These are phyloP conservation scores for Elongisporangium prolatum DNA, from an alignment of 352 stramenopile genomes.

Conservation along the genomic window DNA sequence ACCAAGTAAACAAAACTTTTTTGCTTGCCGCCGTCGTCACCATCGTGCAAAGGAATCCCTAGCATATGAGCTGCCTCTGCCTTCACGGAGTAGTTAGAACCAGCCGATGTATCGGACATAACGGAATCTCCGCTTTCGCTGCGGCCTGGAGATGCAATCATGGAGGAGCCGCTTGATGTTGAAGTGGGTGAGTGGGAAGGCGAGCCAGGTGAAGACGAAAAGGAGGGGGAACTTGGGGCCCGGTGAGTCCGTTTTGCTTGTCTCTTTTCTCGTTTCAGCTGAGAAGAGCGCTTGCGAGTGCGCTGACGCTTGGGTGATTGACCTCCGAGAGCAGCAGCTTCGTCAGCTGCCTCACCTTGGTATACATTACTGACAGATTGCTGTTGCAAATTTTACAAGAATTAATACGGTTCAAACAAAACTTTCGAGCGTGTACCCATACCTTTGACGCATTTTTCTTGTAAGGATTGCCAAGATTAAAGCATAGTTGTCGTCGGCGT, in stretches of 20 bases:
- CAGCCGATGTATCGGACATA: conserved; percentile 50
- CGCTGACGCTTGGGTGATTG: conserved; percentile 78
- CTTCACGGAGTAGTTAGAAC: conserved; percentile 77
- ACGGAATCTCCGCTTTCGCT: conserved; percentile 60
- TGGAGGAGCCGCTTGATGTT: conserved; percentile 36
- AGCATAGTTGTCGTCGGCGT: conserved; percentile 71
- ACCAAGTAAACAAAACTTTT: conserved; percentile 63
- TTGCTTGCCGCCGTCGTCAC: conserved; percentile 32
- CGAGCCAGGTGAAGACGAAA: conserved; percentile 63
- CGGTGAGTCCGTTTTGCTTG: conserved; percentile 65
- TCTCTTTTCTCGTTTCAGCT: conserved; percentile 77
- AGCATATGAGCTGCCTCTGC: conserved; percentile 71
- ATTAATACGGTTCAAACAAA: neutral
- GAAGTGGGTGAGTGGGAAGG: conserved; percentile 62
- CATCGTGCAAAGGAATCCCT: conserved; percentile 70
- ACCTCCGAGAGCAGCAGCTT: conserved; percentile 69
- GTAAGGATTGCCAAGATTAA: conserved; percentile 86
- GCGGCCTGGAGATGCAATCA: conserved; percentile 54
- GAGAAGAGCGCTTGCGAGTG: conserved; percentile 80
- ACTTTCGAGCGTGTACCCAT: neutral
- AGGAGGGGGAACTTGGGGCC: conserved; percentile 60
- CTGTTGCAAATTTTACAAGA: conserved; percentile 3
- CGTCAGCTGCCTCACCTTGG: conserved; percentile 78
- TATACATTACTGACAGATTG: conserved; percentile 77
- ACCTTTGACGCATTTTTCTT: conserved; percentile 84